Percentiles rank a stretch among this genome's conserved stretches.
These are phyloP conservation scores for Loxodes magnus DNA, from an alignment of 73 alveolate genomes.

Conservation along the genomic window DNA sequence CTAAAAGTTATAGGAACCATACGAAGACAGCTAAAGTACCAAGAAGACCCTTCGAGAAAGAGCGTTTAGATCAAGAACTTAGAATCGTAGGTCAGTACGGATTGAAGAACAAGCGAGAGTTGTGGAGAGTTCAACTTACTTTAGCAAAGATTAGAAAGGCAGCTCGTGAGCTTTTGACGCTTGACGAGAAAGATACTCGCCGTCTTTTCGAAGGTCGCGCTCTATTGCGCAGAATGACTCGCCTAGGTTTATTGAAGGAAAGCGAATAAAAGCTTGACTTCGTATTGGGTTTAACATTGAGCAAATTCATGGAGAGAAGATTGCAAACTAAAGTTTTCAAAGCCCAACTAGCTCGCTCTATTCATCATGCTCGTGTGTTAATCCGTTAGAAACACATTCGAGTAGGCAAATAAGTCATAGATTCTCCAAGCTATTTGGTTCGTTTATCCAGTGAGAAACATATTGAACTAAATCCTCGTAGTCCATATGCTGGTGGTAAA, in stretches of 20 bases:
- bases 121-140: slow-evolving; percentile 86
- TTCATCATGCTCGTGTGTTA: slow-evolving; percentile 95
- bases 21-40: slow-evolving; percentile 64
- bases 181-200: slow-evolving; percentile 87
- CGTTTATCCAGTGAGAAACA: slow-evolving; percentile 89
- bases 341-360: slow-evolving; percentile 47
- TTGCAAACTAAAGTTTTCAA: slow-evolving; percentile 91
- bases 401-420: slow-evolving; percentile 93
- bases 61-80: slow-evolving; percentile 82
- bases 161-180: slow-evolving; percentile 93
- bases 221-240: slow-evolving; percentile 90
- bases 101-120: slow-evolving; percentile 96
- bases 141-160: slow-evolving; percentile 97
- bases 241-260: slow-evolving; percentile 83
- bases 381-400: slow-evolving; percentile 94
- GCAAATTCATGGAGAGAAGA: slow-evolving; percentile 91
- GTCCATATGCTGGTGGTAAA: slow-evolving; percentile 68
- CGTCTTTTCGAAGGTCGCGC: slow-evolving; percentile 93
- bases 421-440: slow-evolving; percentile 93
- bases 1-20: slow-evolving; percentile 38
- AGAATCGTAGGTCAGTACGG: slow-evolving; percentile 93
- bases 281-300: slow-evolving; percentile 83
- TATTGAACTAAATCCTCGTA: slow-evolving; percentile 77
- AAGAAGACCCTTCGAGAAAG: slow-evolving; percentile 90
- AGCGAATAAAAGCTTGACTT: slow-evolving; percentile 89